Evolutionary conservation across 164 flowering plant genomes (phyloP), one percentile per base, ranked within the genome.

Genomic region (Aristolochia contorta): DNA sequence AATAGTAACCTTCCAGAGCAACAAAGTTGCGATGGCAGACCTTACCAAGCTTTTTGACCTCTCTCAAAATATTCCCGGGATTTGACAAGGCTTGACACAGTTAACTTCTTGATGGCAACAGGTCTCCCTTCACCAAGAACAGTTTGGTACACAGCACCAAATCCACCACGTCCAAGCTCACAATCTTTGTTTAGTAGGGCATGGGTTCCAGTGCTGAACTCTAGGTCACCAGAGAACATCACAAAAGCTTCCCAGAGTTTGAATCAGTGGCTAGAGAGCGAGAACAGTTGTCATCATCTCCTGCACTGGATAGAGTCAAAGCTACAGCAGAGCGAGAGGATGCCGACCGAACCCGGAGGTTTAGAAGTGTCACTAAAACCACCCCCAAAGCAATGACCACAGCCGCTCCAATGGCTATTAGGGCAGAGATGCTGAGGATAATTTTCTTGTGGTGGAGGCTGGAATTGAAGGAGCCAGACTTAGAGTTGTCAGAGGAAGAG

Each of bases 381-480:
- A 91, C 96, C 47, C 97, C 99, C 45, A 94, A 69, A 51, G 84
- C 84, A 64, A 94, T 94, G 52, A 83, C 68, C 54, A 79, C 89
- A 33, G 97, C 97, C 25, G 99, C 99, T 61, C 95, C 87, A 61
- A 94, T 94, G 37, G 99, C 97, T 69, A 94, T 75, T 41, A 94
- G 82, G 18, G 99, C 83, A 54, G 99, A 94, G 57, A 94, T 83
- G 72, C 99, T 94, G 65, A 93, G 89, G 49, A 88, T 77, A 49
- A 86, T 85, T 67, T 80, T 83, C 56, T 85, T 88, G 77, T 82
- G 95, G 48, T 77, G 79, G 46, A 72, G 32, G 60, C 65, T 79
- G 15, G 80, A 67, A 0, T 92, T 70, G 57, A 74, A 41, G 22
- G 80, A 52, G 30, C 77, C 75, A 19, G 77, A 37, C 55, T 60